Base-by-base conservation (phyloP, 148 eudicot genomes). In the Dysphania ambrosioides region DNA sequence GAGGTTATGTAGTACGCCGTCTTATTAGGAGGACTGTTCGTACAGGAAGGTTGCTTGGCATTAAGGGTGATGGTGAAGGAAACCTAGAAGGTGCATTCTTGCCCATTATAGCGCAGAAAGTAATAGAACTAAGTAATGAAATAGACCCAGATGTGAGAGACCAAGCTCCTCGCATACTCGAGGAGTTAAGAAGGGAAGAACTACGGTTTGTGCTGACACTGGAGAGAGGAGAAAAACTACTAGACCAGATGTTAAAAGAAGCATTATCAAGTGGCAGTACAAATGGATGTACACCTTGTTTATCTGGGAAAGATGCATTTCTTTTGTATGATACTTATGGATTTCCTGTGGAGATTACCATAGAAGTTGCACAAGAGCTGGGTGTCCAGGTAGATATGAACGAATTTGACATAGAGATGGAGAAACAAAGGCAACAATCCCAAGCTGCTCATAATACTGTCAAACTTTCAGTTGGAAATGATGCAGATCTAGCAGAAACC, bases 161-260 rank as follows among this genome's bases (percentile, higher is more conserved):
- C 66, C 83, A 87, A 77, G 81, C 87, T 36, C 36, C 83, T 31
- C 97, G 91, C 47, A 95, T 95, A 55, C 86, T 88, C 32, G 96
- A 95, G 82, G 98, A 92, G 75, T 61, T 95, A 73, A 90, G 72
- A 75, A 84, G 93, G 82, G 98, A 95, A 82, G 98, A 95, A 70
- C 79, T 95, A 57, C 90, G 92, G 61, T 95, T 95, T 79, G 86
- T 90, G 23, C 82, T 84, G 83, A 95, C 98, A 63, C 76, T 95
- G 64, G 98, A 90, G 82, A 90, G 97, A 86, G 98, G 98, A 74
- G 97, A 95, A 84, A 95, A 89, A 72, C 86, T 92, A 76, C 94
- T 95, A 32, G 97, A 88, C 57, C 85, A 92, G 82, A 92, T 86
- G 86, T 77, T 95, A 75, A 85, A 57, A 26, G 89, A 89, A 55